phyloP scores from a whole-genome alignment of 768 basidiomycete species.

The Rhodosporidiobolus odoratus region DNA sequence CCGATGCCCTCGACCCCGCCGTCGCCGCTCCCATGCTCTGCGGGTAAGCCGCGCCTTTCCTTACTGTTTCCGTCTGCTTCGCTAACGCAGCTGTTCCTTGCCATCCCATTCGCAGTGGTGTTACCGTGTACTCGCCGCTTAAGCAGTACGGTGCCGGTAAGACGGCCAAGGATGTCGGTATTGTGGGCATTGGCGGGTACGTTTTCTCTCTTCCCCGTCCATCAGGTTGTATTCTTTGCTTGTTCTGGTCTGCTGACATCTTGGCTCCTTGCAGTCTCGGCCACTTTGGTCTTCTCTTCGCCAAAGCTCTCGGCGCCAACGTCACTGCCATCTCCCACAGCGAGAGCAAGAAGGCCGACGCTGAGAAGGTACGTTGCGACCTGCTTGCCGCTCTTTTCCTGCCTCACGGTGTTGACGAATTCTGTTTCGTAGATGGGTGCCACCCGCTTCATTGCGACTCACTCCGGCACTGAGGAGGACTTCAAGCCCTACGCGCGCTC shows the following conservation, averaged over 20 bases:
- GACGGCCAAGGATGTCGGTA: constrained; percentile 61
- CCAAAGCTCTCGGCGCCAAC: constrained; percentile 57
- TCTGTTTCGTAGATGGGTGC: constrained; percentile 51
- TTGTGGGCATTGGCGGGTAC: constrained; percentile 64
- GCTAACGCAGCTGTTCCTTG: constrained; percentile 53
- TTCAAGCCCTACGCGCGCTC: constrained; percentile 44
- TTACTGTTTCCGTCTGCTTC: not conserved
- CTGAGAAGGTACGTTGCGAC: constrained; percentile 46
- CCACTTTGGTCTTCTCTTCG: constrained; percentile 49
- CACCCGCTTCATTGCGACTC: constrained; percentile 54
- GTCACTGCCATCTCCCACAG: constrained; percentile 60
- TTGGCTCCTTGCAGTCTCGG: too few species aligned
- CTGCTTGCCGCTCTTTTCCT: not conserved
- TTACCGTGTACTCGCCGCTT: constrained; percentile 63
- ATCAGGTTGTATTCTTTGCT: not conserved
- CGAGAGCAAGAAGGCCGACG: constrained; percentile 55
- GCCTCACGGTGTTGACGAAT: not conserved
- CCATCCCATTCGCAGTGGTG: too few species aligned
- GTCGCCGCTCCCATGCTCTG: constrained; percentile 59
- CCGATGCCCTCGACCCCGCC: constrained; percentile 52
- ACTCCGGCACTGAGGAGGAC: constrained; percentile 44
- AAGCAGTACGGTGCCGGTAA: constrained; percentile 52
- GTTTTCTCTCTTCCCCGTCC: constrained; percentile 7
- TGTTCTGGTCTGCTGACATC: not conserved
- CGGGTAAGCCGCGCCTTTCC: not conserved